These are phyloP conservation scores for Alternaria brassicae DNA, from an alignment of 2,329 filamentous ascomycete genomes.

Conservation along the genomic window DNA sequence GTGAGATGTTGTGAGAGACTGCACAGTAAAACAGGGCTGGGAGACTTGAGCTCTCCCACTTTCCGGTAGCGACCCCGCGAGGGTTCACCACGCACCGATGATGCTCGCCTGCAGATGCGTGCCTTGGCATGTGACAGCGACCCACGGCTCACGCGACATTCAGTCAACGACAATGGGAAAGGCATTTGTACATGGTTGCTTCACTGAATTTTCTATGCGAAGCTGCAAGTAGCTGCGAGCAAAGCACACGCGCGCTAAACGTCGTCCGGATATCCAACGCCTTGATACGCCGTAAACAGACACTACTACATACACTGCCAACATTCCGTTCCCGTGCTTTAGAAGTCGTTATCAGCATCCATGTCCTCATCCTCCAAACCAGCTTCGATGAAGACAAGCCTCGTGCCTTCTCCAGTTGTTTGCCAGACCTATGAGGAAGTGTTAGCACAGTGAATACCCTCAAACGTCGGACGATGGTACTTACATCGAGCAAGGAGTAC, in stretches of 20 bases:
- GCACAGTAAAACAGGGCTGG: background rate
- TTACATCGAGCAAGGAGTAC: constrained; percentile 87
- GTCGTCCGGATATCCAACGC: constrained; percentile 32
- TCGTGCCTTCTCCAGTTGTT: constrained; percentile 61
- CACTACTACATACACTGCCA: constrained; percentile 21
- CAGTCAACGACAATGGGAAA: background rate
- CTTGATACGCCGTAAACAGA: constrained; percentile 32
- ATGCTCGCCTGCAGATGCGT: constrained; percentile 19
- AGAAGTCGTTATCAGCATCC: constrained; percentile 49
- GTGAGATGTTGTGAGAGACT: background rate
- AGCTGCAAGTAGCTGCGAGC: constrained; percentile 1
- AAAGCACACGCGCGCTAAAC: constrained; percentile 13
- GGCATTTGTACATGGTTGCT: constrained; percentile 3
- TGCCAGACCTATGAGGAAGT: constrained; percentile 58
- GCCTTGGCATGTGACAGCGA: constrained; percentile 21
- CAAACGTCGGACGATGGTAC: constrained; percentile 45
- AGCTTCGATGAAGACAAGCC: constrained; percentile 63
- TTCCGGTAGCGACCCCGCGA: constrained; percentile 25
- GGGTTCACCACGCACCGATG: constrained; percentile 14
- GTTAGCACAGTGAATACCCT: constrained; percentile 37
- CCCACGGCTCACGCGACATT: constrained; percentile 2
- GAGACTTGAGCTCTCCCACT: constrained; percentile 14
- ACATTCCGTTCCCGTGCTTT: constrained; percentile 19
- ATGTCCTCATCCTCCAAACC: constrained; percentile 56
- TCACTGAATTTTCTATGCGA: constrained; percentile 10